These are phyloP conservation scores for Ustilago shanxiensis DNA, from an alignment of 1,284 basidiomycete genomes.

Conservation along the genomic window DNA sequence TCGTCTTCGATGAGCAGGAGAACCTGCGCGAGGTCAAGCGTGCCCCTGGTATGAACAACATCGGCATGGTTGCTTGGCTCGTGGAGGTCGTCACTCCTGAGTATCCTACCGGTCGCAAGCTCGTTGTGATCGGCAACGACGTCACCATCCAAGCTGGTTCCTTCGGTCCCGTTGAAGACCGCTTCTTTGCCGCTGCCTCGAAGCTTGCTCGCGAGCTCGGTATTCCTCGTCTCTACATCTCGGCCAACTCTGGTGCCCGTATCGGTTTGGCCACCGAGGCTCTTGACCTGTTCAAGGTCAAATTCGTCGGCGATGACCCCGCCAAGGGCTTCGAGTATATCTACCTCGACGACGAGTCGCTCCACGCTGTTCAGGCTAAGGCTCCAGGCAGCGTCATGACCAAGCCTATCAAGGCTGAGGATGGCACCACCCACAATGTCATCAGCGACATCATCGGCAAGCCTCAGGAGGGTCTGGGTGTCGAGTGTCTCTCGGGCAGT, in stretches of 20 bases:
- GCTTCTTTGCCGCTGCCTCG: conserved; percentile 95
- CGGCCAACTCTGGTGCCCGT: conserved; percentile 97
- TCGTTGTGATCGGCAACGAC: conserved; percentile 95
- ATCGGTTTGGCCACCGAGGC: conserved; percentile 96
- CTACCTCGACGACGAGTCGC: conserved; percentile 77
- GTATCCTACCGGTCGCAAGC: conserved; percentile 87
- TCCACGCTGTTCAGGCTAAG: conserved; percentile 74
- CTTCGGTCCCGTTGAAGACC: conserved; percentile 94
- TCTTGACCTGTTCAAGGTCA: conserved; percentile 87
- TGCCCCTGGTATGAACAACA: conserved; percentile 90
- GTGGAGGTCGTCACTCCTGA: conserved; percentile 94
- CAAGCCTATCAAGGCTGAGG: conserved; percentile 81
- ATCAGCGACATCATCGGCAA: conserved; percentile 96
- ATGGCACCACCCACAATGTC: conserved; percentile 89
- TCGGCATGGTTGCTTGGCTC: conserved; percentile 99
- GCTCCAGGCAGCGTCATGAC: conserved; percentile 81
- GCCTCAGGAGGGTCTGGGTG: conserved; percentile 92
- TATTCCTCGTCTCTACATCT: conserved; percentile 94
- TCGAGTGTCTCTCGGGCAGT: conserved; percentile 94
- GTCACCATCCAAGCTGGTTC: conserved; percentile 99
- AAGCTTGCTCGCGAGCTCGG: conserved; percentile 90
- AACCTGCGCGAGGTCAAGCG: conserved; percentile 89
- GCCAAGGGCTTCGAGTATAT: conserved; percentile 97
- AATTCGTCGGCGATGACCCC: conserved; percentile 86
- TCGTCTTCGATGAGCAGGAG: conserved; percentile 84